phyloP scores from a whole-genome alignment of 1,139 yeast species.

The Hyphopichia wangnamkhiaoensis region DNA sequence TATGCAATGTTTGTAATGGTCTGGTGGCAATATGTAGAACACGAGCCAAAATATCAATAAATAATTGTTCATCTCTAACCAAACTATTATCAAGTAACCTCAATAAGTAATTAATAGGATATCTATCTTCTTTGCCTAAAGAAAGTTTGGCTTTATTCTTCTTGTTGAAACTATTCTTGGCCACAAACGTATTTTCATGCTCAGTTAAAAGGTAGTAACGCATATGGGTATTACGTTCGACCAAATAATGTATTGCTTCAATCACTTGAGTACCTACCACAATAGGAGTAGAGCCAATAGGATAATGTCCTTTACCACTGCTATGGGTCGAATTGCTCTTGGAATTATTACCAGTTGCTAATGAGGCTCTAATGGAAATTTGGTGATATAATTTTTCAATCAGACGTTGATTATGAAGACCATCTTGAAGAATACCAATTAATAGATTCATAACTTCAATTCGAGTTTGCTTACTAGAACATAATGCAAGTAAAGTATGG shows the following conservation, averaged over 20 bases:
- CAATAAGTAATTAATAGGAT: slow-evolving; percentile 72
- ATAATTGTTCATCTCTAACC: slow-evolving; percentile 68
- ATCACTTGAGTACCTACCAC: slow-evolving; percentile 76
- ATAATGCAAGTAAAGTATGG: slow-evolving; percentile 65
- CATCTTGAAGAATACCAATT: slow-evolving; percentile 73
- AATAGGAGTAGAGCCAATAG: slow-evolving; percentile 65
- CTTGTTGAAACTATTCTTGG: slow-evolving; percentile 45
- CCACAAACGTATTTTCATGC: slow-evolving; percentile 63
- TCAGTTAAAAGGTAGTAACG: slow-evolving; percentile 79
- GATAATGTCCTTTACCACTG: slow-evolving; percentile 32
- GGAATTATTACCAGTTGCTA: slow-evolving; percentile 1
- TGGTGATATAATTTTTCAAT: slow-evolving; percentile 68
- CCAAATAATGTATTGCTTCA: slow-evolving; percentile 71
- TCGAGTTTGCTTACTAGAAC: slow-evolving; percentile 77
- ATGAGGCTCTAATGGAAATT: slow-evolving; percentile 40
- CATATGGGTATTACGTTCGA: slow-evolving; percentile 69
- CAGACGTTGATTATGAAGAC: slow-evolving; percentile 59
- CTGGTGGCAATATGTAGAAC: slow-evolving; percentile 76
- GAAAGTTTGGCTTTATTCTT: slow-evolving; percentile 37
- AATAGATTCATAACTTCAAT: slow-evolving; percentile 73
- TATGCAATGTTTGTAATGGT: slow-evolving; percentile 58
- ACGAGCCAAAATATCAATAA: slow-evolving; percentile 76
- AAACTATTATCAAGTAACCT: slow-evolving; percentile 61
- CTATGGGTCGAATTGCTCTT: slow-evolving; percentile 8
- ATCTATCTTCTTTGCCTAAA: slow-evolving; percentile 49